Percentiles rank a stretch among this genome's conserved stretches.
These are phyloP conservation scores for Drechslerella coelobrocha DNA, from an alignment of 2,329 filamentous ascomycete genomes.

Conservation along the genomic window DNA sequence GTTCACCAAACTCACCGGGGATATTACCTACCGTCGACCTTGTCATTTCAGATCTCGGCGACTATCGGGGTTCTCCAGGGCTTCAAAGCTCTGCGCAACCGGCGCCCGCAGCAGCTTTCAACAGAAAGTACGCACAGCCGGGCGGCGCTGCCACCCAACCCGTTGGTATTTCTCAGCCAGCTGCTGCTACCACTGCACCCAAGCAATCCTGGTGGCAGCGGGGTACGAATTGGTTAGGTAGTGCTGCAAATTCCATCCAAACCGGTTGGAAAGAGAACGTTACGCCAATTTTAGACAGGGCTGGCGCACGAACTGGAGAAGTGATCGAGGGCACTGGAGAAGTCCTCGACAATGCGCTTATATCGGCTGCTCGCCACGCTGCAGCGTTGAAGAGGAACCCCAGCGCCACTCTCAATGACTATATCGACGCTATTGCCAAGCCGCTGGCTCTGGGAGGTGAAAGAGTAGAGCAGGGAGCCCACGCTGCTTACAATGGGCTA, in stretches of 20 bases:
- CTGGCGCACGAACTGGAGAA: not conserved
- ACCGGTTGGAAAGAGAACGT: slow-evolving; percentile 4
- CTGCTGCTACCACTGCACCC: slow-evolving; percentile 6
- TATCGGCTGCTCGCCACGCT: not conserved
- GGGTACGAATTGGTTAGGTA: slow-evolving; percentile 14
- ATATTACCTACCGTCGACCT: slow-evolving; percentile 25
- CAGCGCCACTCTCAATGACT: not conserved
- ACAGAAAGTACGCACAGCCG: too few species aligned
- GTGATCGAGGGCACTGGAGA: not conserved
- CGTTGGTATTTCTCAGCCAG: too few species aligned
- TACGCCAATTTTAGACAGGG: slow-evolving; percentile 2
- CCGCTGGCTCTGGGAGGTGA: not conserved
- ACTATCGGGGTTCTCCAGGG: slow-evolving; percentile 5
- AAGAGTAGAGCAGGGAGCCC: not conserved
- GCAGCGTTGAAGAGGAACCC: not conserved
- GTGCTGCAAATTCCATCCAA: not conserved
- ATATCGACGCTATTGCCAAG: slow-evolving; percentile 6
- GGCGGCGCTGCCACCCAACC: too few species aligned
- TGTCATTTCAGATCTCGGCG: slow-evolving; percentile 19
- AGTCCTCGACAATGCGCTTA: not conserved
- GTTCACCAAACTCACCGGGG: not conserved
- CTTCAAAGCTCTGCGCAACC: too few species aligned
- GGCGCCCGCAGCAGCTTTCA: too few species aligned
- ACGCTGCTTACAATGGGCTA: not conserved
- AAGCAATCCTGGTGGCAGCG: slow-evolving; percentile 31